Evolutionary conservation across 768 basidiomycete genomes (phyloP).

Genomic region (Terana coerulea): DNA sequence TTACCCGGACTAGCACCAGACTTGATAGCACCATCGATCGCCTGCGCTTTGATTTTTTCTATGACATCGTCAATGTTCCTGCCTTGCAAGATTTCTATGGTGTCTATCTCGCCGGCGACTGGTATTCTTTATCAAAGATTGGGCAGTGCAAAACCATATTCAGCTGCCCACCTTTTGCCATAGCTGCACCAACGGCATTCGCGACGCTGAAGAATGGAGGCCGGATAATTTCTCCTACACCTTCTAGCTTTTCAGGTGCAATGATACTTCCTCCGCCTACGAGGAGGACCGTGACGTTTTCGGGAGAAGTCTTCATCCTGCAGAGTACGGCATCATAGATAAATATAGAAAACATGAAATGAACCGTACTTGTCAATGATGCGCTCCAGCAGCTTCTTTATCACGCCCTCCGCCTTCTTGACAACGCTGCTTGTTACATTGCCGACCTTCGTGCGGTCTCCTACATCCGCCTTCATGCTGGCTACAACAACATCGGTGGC

Average conservation of each 20-base stretch:
- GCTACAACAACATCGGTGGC: slow-evolving; percentile 58
- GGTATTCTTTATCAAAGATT: too few relatives aligned
- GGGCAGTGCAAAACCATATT: neutral
- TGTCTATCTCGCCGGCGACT: slow-evolving; percentile 32
- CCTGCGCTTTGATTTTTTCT: slow-evolving; percentile 27
- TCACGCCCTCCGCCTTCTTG: slow-evolving; percentile 34
- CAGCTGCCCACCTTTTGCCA: slow-evolving; percentile 21
- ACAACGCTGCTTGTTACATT: slow-evolving; percentile 23
- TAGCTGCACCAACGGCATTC: slow-evolving; percentile 59
- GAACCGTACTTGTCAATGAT: slow-evolving; percentile 40
- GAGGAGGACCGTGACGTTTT: slow-evolving; percentile 53
- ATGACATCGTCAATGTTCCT: slow-evolving; percentile 28
- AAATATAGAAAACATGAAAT: neutral
- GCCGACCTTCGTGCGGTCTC: slow-evolving; percentile 21
- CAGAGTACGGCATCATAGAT: neutral
- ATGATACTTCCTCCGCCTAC: slow-evolving; percentile 68
- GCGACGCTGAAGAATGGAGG: slow-evolving; percentile 54
- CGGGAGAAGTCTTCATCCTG: slow-evolving; percentile 60
- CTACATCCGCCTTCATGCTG: slow-evolving; percentile 23
- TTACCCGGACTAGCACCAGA: slow-evolving; percentile 31
- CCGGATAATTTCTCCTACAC: slow-evolving; percentile 47
- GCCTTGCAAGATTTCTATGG: slow-evolving; percentile 33
- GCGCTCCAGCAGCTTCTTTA: slow-evolving; percentile 42
- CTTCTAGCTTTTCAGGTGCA: slow-evolving; percentile 45
- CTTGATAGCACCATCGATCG: slow-evolving; percentile 32